Evolutionary conservation across 73 alveolate species (phyloP).

Genomic region (Tetrahymena thermophila): DNA sequence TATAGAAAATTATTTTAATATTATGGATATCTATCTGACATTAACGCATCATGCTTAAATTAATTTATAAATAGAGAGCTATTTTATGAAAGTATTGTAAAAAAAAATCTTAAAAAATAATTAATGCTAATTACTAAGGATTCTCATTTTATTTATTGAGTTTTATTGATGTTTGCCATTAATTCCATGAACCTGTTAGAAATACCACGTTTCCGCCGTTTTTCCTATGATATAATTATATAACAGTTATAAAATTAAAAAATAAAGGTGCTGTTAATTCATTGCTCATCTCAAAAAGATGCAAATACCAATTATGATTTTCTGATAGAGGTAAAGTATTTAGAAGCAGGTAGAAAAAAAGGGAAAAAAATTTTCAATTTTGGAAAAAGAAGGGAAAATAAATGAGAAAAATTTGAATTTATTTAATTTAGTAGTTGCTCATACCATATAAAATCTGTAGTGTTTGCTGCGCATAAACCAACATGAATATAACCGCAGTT

Average conservation of each 20-base stretch:
- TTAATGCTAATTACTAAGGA: background rate
- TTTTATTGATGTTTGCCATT: background rate
- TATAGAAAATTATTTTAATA: background rate
- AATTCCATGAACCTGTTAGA: background rate
- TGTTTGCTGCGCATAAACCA: background rate
- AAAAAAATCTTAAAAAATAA: background rate
- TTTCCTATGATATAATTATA: background rate
- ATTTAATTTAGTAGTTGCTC: background rate
- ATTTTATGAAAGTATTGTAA: too few species aligned
- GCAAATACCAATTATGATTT: background rate
- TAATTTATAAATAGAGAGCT: background rate
- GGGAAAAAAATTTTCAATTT: background rate
- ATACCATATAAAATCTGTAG: background rate
- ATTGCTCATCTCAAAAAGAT: too few species aligned
- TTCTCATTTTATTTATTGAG: background rate
- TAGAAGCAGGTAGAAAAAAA: background rate
- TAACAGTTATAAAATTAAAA: background rate
- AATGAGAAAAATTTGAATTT: background rate
- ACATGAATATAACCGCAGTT: constrained; percentile 1
- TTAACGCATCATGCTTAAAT: background rate
- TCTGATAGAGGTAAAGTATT: background rate
- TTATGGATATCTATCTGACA: background rate
- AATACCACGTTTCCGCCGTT: background rate
- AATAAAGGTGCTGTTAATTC: background rate
- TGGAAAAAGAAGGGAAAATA: background rate